Evolutionary conservation across 345 rosid species (phyloP).

Genomic region (Brassica incana): DNA sequence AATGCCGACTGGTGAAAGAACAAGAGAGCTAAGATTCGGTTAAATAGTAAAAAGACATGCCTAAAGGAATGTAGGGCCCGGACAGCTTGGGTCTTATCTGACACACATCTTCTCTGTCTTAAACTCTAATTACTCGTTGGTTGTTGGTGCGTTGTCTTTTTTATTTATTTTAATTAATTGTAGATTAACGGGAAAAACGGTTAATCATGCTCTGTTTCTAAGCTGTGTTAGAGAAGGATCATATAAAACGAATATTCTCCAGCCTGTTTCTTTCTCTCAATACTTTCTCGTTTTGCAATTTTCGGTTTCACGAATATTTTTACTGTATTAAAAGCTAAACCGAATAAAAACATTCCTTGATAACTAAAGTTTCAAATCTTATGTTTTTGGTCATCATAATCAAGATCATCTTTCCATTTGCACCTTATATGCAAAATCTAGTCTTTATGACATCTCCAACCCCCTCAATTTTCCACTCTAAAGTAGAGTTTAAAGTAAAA

Average conservation of each 20-base stretch:
- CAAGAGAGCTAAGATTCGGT: constrained; percentile 24
- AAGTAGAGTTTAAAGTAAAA: no score
- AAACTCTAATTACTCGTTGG: constrained; percentile 16
- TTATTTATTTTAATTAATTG: background rate
- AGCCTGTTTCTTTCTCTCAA: constrained; percentile 11
- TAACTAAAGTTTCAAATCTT: background rate
- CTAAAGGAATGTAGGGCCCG: constrained; percentile 21
- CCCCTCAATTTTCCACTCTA: no score
- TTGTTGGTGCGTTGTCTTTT: constrained; percentile 34
- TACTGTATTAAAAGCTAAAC: background rate
- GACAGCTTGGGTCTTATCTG: constrained; percentile 18
- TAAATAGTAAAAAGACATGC: constrained; percentile 25
- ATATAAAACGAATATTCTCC: constrained; percentile 5
- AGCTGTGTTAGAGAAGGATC: constrained; percentile 29
- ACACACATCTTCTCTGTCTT: constrained; percentile 34
- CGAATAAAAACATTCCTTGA: background rate
- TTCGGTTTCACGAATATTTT: background rate
- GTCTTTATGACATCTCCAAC: background rate
- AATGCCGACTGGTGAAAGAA: constrained; percentile 28
- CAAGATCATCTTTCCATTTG: background rate
- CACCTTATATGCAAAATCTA: background rate
- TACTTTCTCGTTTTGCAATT: constrained; percentile 10
- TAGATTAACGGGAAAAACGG: constrained; percentile 23
- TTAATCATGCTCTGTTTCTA: constrained; percentile 24
- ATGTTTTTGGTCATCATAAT: background rate